Conservation (phyloP, 805 yeast species). For the Peterozyma toletana region DNA sequence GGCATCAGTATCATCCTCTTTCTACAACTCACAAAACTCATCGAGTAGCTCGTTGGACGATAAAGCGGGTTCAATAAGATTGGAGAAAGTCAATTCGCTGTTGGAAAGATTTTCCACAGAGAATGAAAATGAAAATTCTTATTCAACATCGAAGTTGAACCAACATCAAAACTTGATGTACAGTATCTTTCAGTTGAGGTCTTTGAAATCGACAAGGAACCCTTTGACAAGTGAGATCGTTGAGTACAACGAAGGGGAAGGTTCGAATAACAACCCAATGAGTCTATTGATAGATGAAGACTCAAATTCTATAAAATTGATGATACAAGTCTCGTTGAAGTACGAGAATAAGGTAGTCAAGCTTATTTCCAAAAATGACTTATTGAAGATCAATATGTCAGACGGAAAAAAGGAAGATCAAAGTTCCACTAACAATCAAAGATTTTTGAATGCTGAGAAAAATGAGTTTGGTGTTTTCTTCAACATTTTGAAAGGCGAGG, state of each 20-base stretch:
- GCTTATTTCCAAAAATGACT: not conserved
- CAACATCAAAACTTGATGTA: not conserved
- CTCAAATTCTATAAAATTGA: constrained; percentile 14
- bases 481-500: constrained; percentile 16
- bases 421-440: constrained; percentile 3
- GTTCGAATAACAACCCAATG: constrained; percentile 1
- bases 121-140: constrained; percentile 1
- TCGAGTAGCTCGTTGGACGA: not conserved
- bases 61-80: not conserved
- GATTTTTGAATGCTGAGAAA: constrained; percentile 4
- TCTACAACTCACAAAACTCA: not conserved
- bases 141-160: not conserved
- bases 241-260: not conserved
- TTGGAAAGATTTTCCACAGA: not conserved
- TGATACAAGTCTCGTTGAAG: constrained; percentile 14
- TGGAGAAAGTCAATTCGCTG: not conserved
- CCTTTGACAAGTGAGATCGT: constrained; percentile 12
- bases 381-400: not conserved
- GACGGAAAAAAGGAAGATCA: constrained; percentile 2
- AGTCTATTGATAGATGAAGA: constrained; percentile 18
- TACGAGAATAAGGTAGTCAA: not conserved
- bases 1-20: not conserved
- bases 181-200: constrained; percentile 14
- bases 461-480: constrained; percentile 10
- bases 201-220: constrained; percentile 13